Evolutionary conservation across 306 rosid genomes (phyloP).

Genomic region (Prunus kanzakura): DNA sequence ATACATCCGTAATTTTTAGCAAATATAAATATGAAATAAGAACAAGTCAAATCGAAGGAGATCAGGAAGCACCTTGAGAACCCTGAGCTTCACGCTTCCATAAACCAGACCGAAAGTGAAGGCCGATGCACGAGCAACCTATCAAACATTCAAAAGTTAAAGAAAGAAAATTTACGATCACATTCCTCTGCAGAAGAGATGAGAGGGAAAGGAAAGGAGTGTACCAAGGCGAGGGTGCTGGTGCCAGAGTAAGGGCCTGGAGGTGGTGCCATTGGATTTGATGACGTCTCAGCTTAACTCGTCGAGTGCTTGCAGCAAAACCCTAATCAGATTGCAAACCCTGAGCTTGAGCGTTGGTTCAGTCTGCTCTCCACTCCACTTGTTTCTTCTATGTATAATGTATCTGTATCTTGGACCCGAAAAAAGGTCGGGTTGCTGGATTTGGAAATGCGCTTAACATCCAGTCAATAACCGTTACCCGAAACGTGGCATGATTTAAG

Average conservation of each 20-base stretch:
- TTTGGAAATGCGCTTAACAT: background rate
- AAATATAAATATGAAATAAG: background rate
- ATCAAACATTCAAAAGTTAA: background rate
- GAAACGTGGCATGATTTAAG: background rate
- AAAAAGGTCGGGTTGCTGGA: background rate
- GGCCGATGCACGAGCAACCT: slow-evolving; percentile 56
- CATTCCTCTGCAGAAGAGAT: background rate
- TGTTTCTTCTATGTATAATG: too few species aligned
- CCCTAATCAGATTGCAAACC: slow-evolving; percentile 12
- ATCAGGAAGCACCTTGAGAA: slow-evolving; percentile 30
- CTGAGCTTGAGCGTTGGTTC: slow-evolving; percentile 8
- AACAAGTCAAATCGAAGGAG: background rate
- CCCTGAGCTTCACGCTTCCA: slow-evolving; percentile 41
- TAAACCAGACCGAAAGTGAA: slow-evolving; percentile 39
- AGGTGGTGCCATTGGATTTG: slow-evolving; percentile 34
- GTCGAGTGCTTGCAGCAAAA: background rate
- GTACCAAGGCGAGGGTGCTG: slow-evolving; percentile 49
- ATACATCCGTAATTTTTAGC: too few species aligned
- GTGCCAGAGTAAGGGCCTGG: slow-evolving; percentile 49
- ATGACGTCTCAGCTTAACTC: background rate
- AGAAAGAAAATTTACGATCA: too few species aligned
- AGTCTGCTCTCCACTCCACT: background rate
- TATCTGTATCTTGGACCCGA: background rate
- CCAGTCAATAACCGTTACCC: background rate
- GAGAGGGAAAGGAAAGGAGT: background rate